These are phyloP conservation scores for Paragyromitra xinjiangensis DNA, from an alignment of 495 filamentous ascomycete species.

Conservation along the genomic window DNA sequence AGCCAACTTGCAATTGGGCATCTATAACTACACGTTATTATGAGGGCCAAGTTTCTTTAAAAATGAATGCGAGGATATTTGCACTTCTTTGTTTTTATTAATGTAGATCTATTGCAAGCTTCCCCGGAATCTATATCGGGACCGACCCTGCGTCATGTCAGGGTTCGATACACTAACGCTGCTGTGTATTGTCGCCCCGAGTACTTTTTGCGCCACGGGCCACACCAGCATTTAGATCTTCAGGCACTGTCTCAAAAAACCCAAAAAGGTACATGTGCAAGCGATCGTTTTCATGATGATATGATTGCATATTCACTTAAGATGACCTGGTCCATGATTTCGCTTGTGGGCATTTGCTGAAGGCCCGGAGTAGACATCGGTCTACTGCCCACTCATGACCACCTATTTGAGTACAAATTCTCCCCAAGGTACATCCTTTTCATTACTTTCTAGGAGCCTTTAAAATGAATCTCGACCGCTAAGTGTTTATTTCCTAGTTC, in stretches of 20 bases:
- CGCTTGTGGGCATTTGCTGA: not conserved
- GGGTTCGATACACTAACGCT: slow-evolving; percentile 1
- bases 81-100: not conserved
- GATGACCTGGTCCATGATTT: not conserved
- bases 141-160: slow-evolving; percentile 9
- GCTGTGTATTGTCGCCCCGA: slow-evolving; percentile 4
- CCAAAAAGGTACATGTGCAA: not conserved
- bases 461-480: not conserved
- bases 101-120: not conserved
- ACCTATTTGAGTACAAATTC: slow-evolving; percentile 2
- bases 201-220: not conserved
- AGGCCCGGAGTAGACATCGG: not conserved
- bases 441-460: not conserved
- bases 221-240: not conserved
- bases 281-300: not conserved
- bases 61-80: no score
- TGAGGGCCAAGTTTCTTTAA: no score
- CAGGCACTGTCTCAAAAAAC: not conserved
- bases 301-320: not conserved
- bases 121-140: not conserved
- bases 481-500: not conserved
- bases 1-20: no score
- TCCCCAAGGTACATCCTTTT: not conserved
- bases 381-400: not conserved
- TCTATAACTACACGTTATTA: no score